These are phyloP conservation scores for Vicia villosa DNA, from an alignment of 306 rosid genomes.

Conservation along the genomic window DNA sequence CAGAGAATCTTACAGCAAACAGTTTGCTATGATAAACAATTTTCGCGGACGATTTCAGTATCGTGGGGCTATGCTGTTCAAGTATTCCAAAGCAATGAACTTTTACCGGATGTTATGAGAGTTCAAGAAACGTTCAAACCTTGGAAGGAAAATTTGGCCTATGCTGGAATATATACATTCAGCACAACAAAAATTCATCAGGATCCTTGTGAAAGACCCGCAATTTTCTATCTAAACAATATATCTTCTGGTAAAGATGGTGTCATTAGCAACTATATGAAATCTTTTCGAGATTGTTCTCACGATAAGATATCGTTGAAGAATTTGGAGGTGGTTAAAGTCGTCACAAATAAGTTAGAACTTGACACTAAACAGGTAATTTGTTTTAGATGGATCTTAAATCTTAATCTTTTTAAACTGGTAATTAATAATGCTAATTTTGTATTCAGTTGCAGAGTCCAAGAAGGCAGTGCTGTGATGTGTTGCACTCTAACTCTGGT, in stretches of 20 bases:
- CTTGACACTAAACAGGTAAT: constrained; percentile 62
- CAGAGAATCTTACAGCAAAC: constrained; percentile 71
- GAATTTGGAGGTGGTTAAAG: constrained; percentile 60
- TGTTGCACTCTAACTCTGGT: constrained; percentile 46
- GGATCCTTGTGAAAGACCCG: constrained; percentile 64
- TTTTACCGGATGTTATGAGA: constrained; percentile 52
- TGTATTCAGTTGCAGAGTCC: constrained; percentile 64
- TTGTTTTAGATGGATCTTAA: not conserved
- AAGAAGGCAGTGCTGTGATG: constrained; percentile 82
- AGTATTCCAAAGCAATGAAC: constrained; percentile 47
- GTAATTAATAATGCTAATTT: constrained; percentile 18
- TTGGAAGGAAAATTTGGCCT: constrained; percentile 43
- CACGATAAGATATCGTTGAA: constrained; percentile 42
- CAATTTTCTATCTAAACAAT: constrained; percentile 57
- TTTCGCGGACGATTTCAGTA: constrained; percentile 66
- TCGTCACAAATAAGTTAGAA: constrained; percentile 59
- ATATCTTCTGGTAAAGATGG: constrained; percentile 43
- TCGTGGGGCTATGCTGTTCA: constrained; percentile 95
- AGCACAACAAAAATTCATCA: constrained; percentile 43
- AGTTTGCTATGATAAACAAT: constrained; percentile 69
- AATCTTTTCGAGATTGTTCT: constrained; percentile 55
- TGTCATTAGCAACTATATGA: constrained; percentile 54
- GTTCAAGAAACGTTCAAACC: constrained; percentile 60
- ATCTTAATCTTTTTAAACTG: not conserved
- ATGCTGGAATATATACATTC: constrained; percentile 47